Conservation (phyloP, 441 rosid genomes). For the Adansonia madagascariensis region DNA sequence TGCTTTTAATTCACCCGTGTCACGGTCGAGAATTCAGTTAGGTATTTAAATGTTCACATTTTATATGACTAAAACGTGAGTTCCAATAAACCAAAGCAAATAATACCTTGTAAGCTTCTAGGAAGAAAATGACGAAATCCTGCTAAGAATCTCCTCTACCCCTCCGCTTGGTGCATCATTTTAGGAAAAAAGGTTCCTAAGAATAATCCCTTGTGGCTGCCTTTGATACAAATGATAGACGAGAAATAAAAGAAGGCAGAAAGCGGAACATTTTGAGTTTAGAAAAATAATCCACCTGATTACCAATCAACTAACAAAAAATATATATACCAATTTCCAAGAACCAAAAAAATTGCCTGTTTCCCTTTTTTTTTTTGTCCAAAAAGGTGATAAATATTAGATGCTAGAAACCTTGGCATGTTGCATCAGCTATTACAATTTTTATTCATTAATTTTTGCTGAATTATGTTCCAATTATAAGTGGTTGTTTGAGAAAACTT, state of each 20-base stretch:
- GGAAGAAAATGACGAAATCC: not conserved
- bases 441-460: constrained; percentile 7
- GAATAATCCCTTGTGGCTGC: constrained; percentile 28
- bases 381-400: not conserved
- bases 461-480: constrained; percentile 13
- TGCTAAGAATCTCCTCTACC: constrained; percentile 11
- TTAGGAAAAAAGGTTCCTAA: constrained; percentile 25
- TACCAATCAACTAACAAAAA: not conserved
- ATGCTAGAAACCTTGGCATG: not conserved
- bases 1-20: no score
- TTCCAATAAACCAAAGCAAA: no score
- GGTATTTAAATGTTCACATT: no score
- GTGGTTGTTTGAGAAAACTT: not conserved
- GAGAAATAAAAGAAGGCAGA: not conserved
- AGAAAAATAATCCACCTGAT: not conserved
- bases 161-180: constrained; percentile 19
- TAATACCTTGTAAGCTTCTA: not conserved
- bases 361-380: not conserved
- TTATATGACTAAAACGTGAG: no score
- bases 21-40: no score
- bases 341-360: not conserved
- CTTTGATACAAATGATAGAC: not conserved
- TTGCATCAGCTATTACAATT: constrained; percentile 12
- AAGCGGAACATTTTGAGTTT: constrained; percentile 16
- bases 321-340: not conserved